Conservation (phyloP, 2,329 filamentous ascomycete species). For the Diplodia scrobiculata region DNA sequence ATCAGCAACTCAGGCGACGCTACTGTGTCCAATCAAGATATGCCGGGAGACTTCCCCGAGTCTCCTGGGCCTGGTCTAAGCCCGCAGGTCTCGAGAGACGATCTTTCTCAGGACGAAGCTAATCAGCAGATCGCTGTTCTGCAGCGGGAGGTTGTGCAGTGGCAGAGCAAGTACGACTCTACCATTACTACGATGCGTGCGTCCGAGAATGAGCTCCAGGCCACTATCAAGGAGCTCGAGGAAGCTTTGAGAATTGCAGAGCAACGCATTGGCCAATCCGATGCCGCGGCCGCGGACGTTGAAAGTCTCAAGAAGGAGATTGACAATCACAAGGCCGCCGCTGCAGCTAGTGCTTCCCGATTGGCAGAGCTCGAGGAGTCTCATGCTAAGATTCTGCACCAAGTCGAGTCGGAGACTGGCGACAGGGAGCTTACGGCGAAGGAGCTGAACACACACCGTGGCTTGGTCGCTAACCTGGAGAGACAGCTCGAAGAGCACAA, state of each 20-base stretch:
- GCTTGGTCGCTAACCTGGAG: conserved; percentile 59
- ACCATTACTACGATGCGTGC: conserved; percentile 70
- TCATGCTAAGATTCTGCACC: conserved; percentile 65
- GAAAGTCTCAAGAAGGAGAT: conserved; percentile 70
- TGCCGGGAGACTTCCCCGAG: conserved; percentile 46
- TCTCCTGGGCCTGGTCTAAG: conserved; percentile 39
- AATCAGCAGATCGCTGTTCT: conserved; percentile 65
- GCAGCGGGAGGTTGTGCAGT: conserved; percentile 69
- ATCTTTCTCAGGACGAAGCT: conserved; percentile 32
- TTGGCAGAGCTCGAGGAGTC: conserved; percentile 74
- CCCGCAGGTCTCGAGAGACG: conserved; percentile 35
- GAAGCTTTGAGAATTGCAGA: conserved; percentile 52
- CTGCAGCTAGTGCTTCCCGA: conserved; percentile 67
- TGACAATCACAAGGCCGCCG: conserved; percentile 75
- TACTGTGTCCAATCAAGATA: conserved; percentile 14
- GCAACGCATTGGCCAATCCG: conserved; percentile 32
- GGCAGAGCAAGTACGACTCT: conserved; percentile 74
- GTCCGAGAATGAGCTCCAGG: conserved; percentile 71
- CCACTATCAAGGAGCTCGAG: conserved; percentile 74
- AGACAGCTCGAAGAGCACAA: conserved; percentile 60
- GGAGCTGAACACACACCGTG: conserved; percentile 55
- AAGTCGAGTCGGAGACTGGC: conserved; percentile 68
- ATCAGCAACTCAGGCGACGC: conserved; percentile 3
- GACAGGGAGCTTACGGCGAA: conserved; percentile 59
- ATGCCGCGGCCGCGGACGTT: conserved; percentile 47